Base-by-base conservation (phyloP, 306 rosid species). In the Ormosia emarginata region DNA sequence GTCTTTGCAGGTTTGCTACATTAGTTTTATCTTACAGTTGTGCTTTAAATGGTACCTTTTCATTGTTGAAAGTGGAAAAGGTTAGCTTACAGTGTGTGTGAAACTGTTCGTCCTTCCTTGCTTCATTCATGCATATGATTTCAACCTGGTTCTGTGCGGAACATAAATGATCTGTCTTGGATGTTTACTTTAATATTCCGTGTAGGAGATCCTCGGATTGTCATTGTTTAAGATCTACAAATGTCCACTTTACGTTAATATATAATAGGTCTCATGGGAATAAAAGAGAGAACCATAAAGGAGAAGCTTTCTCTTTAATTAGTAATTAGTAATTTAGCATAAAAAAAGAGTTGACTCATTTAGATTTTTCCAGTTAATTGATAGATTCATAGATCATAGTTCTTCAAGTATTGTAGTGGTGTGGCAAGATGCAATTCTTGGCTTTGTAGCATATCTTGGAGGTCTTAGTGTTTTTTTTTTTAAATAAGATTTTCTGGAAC, bases 1-100 rank as follows among this genome's bases (percentile, higher is more conserved):
- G 77, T 95, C 99, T 72, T 89, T 95, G 52, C 99, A 95, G 98
- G 99, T 95, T 87, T 83, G 88, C 80, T 84, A 52, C 75, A 71
- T 74, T 65, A 17, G 55, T 87, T 71, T 64, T 44, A 53, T 80
- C 57, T 80, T 58, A 72, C 18, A 56, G 6, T 71, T 65, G 34
- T 65, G 40, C 78, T 77, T 68, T 71, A 29, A 50, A 52, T 81
- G 53, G 24, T 64, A 59, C 47, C 33, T 61, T 65, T 49, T 72
- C 6, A 17, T 73, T 50, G 61, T 77, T 53, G 56, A 44, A 56
- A 77, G 32, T 44, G 53, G 41, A 62, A 44, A 49, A 32, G 4
- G 74, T 41, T 52, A 68, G 74, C 78, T 68, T 67, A 33, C 39
- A 41, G 41, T 64, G 0, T 37, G 33, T 44, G 50, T 37, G 50